Evolutionary conservation across 495 filamentous ascomycete species (phyloP).

Genomic region (Annulohypoxylon nitens): DNA sequence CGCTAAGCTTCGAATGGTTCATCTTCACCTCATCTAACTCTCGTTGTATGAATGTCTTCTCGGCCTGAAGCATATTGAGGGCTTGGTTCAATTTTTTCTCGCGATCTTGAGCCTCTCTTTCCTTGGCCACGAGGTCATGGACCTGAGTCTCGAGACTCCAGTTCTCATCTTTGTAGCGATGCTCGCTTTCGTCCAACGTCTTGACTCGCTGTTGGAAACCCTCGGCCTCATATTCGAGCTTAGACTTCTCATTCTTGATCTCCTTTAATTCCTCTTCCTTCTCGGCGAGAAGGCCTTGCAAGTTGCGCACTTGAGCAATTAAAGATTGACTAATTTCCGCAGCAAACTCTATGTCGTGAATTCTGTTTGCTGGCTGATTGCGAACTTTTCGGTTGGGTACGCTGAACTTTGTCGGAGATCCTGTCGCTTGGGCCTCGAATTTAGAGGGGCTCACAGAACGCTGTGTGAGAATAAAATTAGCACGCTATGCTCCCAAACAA

Average conservation of each 20-base stretch:
- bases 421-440: constrained; percentile 85
- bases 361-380: constrained; percentile 86
- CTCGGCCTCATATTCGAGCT: constrained; percentile 84
- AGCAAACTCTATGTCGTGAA: constrained; percentile 95
- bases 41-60: constrained; percentile 80
- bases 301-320: constrained; percentile 86
- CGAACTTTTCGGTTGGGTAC: constrained; percentile 86
- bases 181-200: constrained; percentile 89
- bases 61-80: constrained; percentile 74
- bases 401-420: constrained; percentile 89
- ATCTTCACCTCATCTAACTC: constrained; percentile 91
- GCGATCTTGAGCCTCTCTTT: constrained; percentile 78
- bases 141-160: constrained; percentile 93
- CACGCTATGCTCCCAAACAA: neutral
- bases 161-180: constrained; percentile 96
- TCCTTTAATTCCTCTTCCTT: constrained; percentile 87
- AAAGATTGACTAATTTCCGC: constrained; percentile 94
- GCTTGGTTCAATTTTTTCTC: constrained; percentile 82
- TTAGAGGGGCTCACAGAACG: constrained; percentile 80
- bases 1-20: constrained; percentile 77
- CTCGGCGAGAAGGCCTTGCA: constrained; percentile 85
- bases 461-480: constrained; percentile 58
- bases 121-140: constrained; percentile 79
- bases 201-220: constrained; percentile 82
- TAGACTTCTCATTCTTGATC: constrained; percentile 77